Evolutionary conservation across 345 rosid species (phyloP), one percentile per base, ranked within the genome.

Genomic region (Camelina sativa): DNA sequence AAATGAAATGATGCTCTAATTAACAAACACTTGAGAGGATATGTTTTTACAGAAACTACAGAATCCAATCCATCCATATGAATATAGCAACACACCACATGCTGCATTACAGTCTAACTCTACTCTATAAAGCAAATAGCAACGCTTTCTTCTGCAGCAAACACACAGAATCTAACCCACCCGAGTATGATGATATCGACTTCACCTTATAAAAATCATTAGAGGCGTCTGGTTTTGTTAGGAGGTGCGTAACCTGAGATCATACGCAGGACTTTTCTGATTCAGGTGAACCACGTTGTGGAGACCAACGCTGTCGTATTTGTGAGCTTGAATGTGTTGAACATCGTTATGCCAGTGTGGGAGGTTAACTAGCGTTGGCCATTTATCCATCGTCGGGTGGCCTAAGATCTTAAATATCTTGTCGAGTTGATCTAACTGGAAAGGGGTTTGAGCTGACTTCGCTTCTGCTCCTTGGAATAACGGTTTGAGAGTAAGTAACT

Each of bases 361-460:
- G 65, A 96, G 99, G 81, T 80, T 81, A 51, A 75, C 88, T 11
- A 96, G 87, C 7, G 86, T 86, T 15, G 98, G 97, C 98, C 99
- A 96, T 86, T 96, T 96, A 30, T 96, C 99, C 19, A 75, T 65
- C 0, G 98, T 92, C 0, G 99, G 99, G 80, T 92, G 99, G 50
- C 99, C 99, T 72, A 96, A 72, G 76, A 96, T 91, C 87, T 89
- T 92, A 83, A 96, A 96, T 64, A 96, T 92, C 94, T 92, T 96
- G 86, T 96, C 99, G 16, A 96, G 97, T 70, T 95, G 99, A 80
- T 95, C 97, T 47, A 86, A 65, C 81, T 95, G 99, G 84, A 95
- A 95, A 65, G 99, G 99, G 80, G 86, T 89, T 53, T 85, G 88
- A 25, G 80, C 64, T 8, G 96, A 87, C 74, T 95, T 95, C 35